A percentile compares a stretch with the other conserved stretches of the same genome.
Evolutionary conservation across 2,329 filamentous ascomycete species (phyloP).

Genomic region (Phialocephala sp.): DNA sequence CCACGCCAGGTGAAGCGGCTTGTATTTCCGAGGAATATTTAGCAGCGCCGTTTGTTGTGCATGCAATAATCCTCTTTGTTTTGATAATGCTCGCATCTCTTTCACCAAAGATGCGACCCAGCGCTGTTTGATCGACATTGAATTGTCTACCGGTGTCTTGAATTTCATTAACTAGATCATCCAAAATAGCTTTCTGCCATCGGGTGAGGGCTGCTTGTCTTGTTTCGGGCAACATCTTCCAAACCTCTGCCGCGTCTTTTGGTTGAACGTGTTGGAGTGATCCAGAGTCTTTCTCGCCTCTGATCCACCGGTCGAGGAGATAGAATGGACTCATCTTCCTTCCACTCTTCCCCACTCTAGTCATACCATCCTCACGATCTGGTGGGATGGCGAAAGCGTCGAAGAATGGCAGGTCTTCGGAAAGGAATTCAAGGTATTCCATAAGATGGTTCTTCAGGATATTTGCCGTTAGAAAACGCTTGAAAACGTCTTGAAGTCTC

Average conservation of each 20-base stretch:
- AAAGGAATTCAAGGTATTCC: slow-evolving; percentile 57
- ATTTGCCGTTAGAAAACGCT: slow-evolving; percentile 27
- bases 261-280: slow-evolving; percentile 46
- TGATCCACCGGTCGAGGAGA: slow-evolving; percentile 59
- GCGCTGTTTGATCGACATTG: slow-evolving; percentile 48
- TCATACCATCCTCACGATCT: slow-evolving; percentile 50
- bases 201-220: slow-evolving; percentile 46
- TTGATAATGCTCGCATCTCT: slow-evolving; percentile 51
- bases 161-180: slow-evolving; percentile 57
- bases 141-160: slow-evolving; percentile 47
- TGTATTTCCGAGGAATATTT: slow-evolving; percentile 62
- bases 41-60: slow-evolving; percentile 74
- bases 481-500: slow-evolving; percentile 33
- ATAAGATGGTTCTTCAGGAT: slow-evolving; percentile 42
- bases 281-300: slow-evolving; percentile 51
- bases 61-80: slow-evolving; percentile 67
- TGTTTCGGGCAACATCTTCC: slow-evolving; percentile 52
- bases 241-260: too few species aligned
- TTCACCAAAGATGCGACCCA: slow-evolving; percentile 53
- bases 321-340: slow-evolving; percentile 53
- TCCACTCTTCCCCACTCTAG: slow-evolving; percentile 51
- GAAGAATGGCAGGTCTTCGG: slow-evolving; percentile 56
- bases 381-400: slow-evolving; percentile 61
- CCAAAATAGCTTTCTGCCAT: slow-evolving; percentile 54
- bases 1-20: slow-evolving; percentile 59